Conservation (phyloP, 371 early-diverging fungal genomes). For the Mucor sp. region DNA sequence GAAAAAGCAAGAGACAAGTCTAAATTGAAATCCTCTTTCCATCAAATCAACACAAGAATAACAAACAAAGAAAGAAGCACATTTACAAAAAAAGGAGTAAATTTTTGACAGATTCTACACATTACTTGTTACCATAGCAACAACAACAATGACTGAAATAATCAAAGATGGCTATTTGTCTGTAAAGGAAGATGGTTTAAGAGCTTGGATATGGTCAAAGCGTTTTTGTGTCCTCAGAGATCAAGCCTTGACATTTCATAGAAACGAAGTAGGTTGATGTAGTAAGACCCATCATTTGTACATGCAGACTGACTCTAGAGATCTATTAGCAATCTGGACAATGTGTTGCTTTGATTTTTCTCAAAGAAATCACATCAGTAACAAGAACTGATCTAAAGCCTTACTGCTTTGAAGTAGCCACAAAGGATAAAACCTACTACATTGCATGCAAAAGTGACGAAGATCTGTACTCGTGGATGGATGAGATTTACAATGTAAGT, state of each 20-base stretch:
- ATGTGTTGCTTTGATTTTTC: slow-evolving; percentile 79
- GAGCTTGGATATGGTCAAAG: slow-evolving; percentile 93
- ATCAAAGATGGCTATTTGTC: slow-evolving; percentile 84
- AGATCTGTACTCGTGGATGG: slow-evolving; percentile 98
- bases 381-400: slow-evolving; percentile 85
- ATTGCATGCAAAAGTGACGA: slow-evolving; percentile 93
- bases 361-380: slow-evolving; percentile 88
- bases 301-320: neutral
- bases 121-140: slow-evolving; percentile 1
- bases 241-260: slow-evolving; percentile 91
- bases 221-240: slow-evolving; percentile 88
- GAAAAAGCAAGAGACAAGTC: neutral
- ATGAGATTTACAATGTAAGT: slow-evolving; percentile 86
- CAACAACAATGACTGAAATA: slow-evolving; percentile 51
- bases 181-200: slow-evolving; percentile 88
- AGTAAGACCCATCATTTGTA: neutral
- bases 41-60: neutral
- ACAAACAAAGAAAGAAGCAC: neutral
- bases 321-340: slow-evolving; percentile 48
- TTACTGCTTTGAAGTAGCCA: slow-evolving; percentile 90
- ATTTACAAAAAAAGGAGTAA: neutral
- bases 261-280: slow-evolving; percentile 75
- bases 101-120: neutral
- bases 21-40: neutral
- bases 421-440: slow-evolving; percentile 88